These are phyloP conservation scores for Cladophialophora chaetospira DNA, from an alignment of 2,329 filamentous ascomycete species.

Conservation along the genomic window DNA sequence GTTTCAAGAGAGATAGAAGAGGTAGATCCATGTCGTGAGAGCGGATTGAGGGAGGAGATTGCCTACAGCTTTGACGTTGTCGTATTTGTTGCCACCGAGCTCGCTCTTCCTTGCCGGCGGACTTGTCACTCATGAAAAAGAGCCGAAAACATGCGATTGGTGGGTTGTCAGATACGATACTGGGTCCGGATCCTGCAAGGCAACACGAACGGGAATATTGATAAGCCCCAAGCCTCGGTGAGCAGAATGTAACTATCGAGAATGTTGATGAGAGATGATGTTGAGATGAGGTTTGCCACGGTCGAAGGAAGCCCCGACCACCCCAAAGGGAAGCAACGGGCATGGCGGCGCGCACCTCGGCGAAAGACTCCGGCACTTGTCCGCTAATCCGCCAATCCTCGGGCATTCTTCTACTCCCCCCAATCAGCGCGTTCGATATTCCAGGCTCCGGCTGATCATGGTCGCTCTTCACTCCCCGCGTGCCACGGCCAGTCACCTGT, in stretches of 20 bases:
- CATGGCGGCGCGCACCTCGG: background rate
- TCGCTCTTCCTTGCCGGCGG: conserved; percentile 3
- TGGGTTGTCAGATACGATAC: background rate
- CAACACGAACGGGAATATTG: too few species aligned
- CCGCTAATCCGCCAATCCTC: conserved; percentile 10
- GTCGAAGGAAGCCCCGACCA: conserved; percentile 19
- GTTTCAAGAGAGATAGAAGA: background rate
- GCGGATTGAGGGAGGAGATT: too few species aligned
- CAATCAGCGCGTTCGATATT: background rate
- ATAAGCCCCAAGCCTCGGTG: too few species aligned
- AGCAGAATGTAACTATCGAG: conserved; percentile 1
- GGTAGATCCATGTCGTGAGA: too few species aligned
- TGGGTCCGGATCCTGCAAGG: background rate
- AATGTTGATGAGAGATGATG: background rate
- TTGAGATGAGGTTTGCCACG: background rate
- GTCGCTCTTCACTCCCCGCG: background rate
- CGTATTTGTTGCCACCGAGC: conserved; percentile 1
- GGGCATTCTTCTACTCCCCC: background rate
- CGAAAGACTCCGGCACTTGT: conserved; percentile 13
- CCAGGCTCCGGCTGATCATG: background rate
- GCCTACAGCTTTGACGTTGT: conserved; percentile 6
- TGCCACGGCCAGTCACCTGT: conserved; percentile 8
- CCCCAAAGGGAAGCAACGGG: background rate
- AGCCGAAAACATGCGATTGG: conserved; percentile 1
- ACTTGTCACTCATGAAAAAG: conserved; percentile 17